These are phyloP conservation scores for Coccomyxa sp. DNA, from an alignment of 139 green algal species.

Conservation along the genomic window DNA sequence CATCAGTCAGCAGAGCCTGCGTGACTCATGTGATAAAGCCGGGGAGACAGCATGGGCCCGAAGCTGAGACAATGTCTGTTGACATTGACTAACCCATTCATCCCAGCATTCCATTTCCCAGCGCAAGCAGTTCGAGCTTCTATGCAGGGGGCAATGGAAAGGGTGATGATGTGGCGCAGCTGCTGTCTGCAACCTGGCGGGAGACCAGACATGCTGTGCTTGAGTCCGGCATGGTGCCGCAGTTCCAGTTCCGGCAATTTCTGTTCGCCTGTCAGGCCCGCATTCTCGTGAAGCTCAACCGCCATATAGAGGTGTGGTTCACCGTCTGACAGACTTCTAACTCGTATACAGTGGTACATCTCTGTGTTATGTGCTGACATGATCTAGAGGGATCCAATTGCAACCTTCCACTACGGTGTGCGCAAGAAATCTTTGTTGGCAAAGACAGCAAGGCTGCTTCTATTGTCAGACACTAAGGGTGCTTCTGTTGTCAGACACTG, in stretches of 20 bases:
- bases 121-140: not conserved
- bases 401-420: not conserved
- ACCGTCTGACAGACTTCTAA: conserved; percentile 10
- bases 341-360: not conserved
- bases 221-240: conserved; percentile 25
- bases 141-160: conserved; percentile 11
- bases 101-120: conserved; percentile 31
- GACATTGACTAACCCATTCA: too few relatives aligned
- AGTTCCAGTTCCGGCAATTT: conserved; percentile 84
- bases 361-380: not conserved
- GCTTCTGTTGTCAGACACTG: not conserved
- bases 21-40: too few relatives aligned
- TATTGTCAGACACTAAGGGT: not conserved
- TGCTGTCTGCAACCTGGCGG: conserved; percentile 52
- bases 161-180: conserved; percentile 43
- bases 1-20: too few relatives aligned
- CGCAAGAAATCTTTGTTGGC: not conserved
- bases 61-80: too few relatives aligned
- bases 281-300: conserved; percentile 47
- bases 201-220: conserved; percentile 28
- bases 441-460: not conserved
- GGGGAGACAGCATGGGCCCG: too few relatives aligned
- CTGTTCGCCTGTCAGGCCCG: conserved; percentile 80
- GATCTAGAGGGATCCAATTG: not conserved
- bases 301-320: conserved; percentile 29